Evolutionary conservation across 2,329 filamentous ascomycete species (phyloP), one percentile per base, ranked within the genome.

Genomic region (Penicillium sp.): DNA sequence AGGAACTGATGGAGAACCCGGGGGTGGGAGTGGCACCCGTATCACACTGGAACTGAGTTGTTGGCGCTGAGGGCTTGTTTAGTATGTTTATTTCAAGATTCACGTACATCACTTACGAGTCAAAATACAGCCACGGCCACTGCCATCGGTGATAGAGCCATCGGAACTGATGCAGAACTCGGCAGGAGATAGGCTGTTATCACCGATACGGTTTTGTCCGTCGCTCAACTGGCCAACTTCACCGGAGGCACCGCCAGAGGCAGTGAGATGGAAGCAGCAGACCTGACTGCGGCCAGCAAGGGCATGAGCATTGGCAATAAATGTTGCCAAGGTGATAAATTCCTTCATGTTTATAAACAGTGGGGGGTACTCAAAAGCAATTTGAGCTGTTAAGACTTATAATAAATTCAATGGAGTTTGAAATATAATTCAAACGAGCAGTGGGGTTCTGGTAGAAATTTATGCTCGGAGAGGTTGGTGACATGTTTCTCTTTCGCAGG

Each of bases 41-140:
- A 62, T 89, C 86, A 64, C 87, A 88, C 67, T 88, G 85, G 57
- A 85, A 82, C 49, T 87, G 83, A 29, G 78, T 80, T 1, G 85
- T 85, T 0, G 82, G 80, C 35, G 80, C 81, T 83, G 60, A 39
- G 16, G 42, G 33, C 7, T n/a, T 37, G 52, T 67, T 59, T 64
- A 57, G 48, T 23, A 21, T 19, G 1, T 7, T 35, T 33, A 8
- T 11, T 31, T 23, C 7, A 27, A 4, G 14, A 31, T 5, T 27
- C 16, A 19, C 2, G 16, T 39, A 11, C 19, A 31, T 59, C 19
- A 75, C 78, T 70, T 72, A 84, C 82, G 78, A 61, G 86, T 88
- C 66, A 88, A 75, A 71, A 87, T 86, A 67, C 87, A 89, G 23
- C 86, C 85, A 57, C 83, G 79, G 45, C 82, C 81, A 49, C 78